A percentile compares a stretch with the other conserved stretches of the same genome.
Conservation (phyloP, 345 rosid species). For the Syzygium oleosum region DNA sequence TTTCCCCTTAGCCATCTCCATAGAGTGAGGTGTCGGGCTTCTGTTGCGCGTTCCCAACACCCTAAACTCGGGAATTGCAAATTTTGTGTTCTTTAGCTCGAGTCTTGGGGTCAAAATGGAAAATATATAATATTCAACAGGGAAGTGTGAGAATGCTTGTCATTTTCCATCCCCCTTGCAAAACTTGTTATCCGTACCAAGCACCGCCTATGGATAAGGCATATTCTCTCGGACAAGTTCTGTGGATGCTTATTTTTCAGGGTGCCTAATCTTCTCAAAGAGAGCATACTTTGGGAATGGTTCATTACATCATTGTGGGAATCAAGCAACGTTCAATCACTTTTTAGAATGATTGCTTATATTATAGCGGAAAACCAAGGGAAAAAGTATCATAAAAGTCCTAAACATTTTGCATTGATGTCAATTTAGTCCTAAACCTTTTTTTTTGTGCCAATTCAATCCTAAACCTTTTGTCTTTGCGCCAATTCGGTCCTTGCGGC, state of each 20-base stretch:
- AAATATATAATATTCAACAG: not conserved
- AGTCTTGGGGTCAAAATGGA: not conserved
- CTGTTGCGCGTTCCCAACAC: not conserved
- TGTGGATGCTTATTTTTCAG: not conserved
- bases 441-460: no score
- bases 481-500: no score
- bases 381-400: no score
- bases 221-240: not conserved
- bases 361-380: no score
- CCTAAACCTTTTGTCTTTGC: no score
- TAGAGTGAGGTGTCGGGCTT: not conserved
- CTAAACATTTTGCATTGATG: no score
- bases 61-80: accelerated
- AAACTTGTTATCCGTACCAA: not conserved
- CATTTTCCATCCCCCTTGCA: not conserved
- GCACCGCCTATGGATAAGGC: not conserved
- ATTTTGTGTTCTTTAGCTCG: not conserved
- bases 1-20: not conserved
- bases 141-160: not conserved
- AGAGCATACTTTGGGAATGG: not conserved
- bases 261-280: not conserved
- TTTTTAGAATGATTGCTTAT: no score
- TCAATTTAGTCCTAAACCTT: no score
- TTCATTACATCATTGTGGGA: no score
- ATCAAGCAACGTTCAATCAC: no score